These are phyloP conservation scores for Malassezia slooffiae DNA, from an alignment of 1,284 basidiomycete species.

Conservation along the genomic window DNA sequence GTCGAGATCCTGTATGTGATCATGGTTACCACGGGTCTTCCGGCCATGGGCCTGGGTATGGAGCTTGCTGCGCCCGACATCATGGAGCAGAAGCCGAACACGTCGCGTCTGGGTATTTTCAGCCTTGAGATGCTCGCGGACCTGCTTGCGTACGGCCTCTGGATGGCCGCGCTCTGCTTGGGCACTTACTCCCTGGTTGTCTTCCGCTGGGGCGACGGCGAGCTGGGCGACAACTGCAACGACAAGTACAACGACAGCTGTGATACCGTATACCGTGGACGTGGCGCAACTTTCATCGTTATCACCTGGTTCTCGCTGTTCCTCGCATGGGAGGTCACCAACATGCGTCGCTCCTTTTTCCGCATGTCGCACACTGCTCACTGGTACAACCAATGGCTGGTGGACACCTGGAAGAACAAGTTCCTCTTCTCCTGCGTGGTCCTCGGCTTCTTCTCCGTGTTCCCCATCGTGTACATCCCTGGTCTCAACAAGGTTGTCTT, in stretches of 20 bases:
- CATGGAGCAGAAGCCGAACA: slow-evolving; percentile 53
- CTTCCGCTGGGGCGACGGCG: slow-evolving; percentile 31
- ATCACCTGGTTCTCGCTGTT: slow-evolving; percentile 45
- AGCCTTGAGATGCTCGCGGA: slow-evolving; percentile 49
- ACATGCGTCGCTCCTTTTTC: slow-evolving; percentile 45
- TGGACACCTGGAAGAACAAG: slow-evolving; percentile 38
- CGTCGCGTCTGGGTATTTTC: slow-evolving; percentile 44
- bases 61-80: slow-evolving; percentile 55
- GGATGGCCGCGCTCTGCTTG: slow-evolving; percentile 56
- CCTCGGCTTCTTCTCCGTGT: slow-evolving; percentile 51
- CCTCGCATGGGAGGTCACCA: slow-evolving; percentile 47
- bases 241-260: slow-evolving; percentile 29
- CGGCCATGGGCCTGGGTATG: slow-evolving; percentile 49
- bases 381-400: slow-evolving; percentile 34
- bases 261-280: slow-evolving; percentile 44
- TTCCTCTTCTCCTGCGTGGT: slow-evolving; percentile 39
- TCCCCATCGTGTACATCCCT: slow-evolving; percentile 53
- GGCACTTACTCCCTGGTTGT: slow-evolving; percentile 32
- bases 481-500: slow-evolving; percentile 46
- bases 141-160: slow-evolving; percentile 56
- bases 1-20: slow-evolving; percentile 55
- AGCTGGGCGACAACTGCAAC: slow-evolving; percentile 44
- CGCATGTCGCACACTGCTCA: slow-evolving; percentile 24
- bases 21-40: slow-evolving; percentile 46
- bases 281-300: slow-evolving; percentile 42